Evolutionary conservation across 129 eudicot genomes (phyloP).

Genomic region (Escallonia herrerae): DNA sequence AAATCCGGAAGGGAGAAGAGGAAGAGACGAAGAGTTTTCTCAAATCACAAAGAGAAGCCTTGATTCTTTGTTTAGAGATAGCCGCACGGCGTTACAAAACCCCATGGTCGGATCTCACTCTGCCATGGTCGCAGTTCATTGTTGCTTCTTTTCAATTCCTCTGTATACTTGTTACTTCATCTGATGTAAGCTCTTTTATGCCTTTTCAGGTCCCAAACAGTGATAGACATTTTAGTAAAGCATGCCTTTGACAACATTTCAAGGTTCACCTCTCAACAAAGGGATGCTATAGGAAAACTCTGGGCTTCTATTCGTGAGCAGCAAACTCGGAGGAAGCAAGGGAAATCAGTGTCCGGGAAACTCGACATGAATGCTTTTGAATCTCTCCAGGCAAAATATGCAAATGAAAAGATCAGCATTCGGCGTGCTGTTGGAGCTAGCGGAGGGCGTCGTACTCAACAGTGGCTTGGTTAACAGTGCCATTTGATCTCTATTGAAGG

Average conservation of each 20-base stretch:
- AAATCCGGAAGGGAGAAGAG: conserved; percentile 45
- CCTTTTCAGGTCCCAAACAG: conserved; percentile 84
- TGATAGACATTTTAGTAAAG: conserved; percentile 84
- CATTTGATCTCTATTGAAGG: not conserved
- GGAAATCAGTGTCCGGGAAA: conserved; percentile 88
- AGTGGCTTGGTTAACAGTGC: conserved; percentile 77
- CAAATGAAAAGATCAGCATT: conserved; percentile 87
- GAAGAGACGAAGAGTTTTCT: conserved; percentile 65
- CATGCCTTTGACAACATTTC: conserved; percentile 80
- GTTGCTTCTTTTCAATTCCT: too few relatives aligned
- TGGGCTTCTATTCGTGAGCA: conserved; percentile 90
- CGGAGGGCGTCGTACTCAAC: conserved; percentile 65
- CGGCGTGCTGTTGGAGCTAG: conserved; percentile 81
- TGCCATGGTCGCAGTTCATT: too few relatives aligned
- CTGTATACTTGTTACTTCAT: too few relatives aligned
- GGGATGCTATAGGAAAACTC: conserved; percentile 78
- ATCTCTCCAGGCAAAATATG: conserved; percentile 75
- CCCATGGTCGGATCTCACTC: conserved; percentile 59
- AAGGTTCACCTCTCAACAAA: conserved; percentile 63
- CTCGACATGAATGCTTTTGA: conserved; percentile 92
- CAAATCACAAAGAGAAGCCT: conserved; percentile 72
- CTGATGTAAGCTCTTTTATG: not conserved
- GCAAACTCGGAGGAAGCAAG: conserved; percentile 82
- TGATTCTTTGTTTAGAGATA: conserved; percentile 72
- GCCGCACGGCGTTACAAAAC: conserved; percentile 90